These are phyloP conservation scores for Evansstolkia leycettana DNA, from an alignment of 495 filamentous ascomycete species.

Conservation along the genomic window DNA sequence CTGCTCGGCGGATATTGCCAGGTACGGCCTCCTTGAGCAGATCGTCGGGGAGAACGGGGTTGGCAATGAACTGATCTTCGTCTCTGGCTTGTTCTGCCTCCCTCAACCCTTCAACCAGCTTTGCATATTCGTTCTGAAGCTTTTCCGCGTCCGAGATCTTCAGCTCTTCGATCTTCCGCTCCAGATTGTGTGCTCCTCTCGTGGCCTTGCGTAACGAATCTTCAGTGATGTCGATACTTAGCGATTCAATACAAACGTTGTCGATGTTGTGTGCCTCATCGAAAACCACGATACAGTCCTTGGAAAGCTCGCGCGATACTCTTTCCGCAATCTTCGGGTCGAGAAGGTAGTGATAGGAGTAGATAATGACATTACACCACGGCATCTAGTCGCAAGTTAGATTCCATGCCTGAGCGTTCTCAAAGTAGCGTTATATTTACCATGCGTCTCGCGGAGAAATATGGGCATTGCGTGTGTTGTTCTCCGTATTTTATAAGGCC, in stretches of 20 bases:
- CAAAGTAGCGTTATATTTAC: conserved; percentile 35
- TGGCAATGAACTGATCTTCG: conserved; percentile 94
- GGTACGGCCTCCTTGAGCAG: conserved; percentile 74
- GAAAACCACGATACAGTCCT: conserved; percentile 97
- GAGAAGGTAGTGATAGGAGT: conserved; percentile 96
- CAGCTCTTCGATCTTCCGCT: conserved; percentile 85
- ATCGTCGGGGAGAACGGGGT: conserved; percentile 44
- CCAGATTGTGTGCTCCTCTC: conserved; percentile 77
- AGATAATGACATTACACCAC: conserved; percentile 98
- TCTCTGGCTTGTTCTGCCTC: conserved; percentile 78
- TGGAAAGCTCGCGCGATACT: conserved; percentile 91
- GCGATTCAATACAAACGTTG: conserved; percentile 97
- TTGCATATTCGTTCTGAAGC: conserved; percentile 87
- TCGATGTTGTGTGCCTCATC: conserved; percentile 99
- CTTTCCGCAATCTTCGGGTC: conserved; percentile 97
- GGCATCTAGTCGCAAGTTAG: conserved; percentile 55
- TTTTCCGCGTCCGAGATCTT: conserved; percentile 83
- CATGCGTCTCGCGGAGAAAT: conserved; percentile 93
- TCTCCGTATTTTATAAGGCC: conserved; percentile 79
- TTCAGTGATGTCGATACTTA: conserved; percentile 93
- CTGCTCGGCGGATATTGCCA: conserved; percentile 89
- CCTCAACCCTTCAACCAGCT: conserved; percentile 84
- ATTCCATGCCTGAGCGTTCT: background rate
- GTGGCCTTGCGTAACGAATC: conserved; percentile 84
- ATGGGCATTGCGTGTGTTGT: conserved; percentile 91